Conservation (phyloP, 805 yeast genomes). For the Metschnikowia picachoensis region DNA sequence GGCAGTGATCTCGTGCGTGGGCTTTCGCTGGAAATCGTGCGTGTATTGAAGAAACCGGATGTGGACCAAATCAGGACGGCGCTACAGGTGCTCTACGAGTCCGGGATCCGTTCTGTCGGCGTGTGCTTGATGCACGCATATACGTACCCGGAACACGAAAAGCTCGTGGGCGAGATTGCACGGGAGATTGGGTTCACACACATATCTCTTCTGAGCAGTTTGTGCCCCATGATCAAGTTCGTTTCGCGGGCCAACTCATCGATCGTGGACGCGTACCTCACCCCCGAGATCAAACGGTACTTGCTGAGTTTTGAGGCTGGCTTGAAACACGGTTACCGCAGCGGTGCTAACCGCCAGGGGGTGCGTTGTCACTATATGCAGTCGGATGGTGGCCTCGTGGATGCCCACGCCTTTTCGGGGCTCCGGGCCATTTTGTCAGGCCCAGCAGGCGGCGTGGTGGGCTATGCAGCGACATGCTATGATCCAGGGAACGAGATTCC, state of each 20-base stretch:
- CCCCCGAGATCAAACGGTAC: constrained; percentile 37
- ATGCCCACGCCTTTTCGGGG: constrained; percentile 81
- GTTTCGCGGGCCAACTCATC: constrained; percentile 41
- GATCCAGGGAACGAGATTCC: constrained; percentile 46
- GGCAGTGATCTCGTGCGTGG: constrained; percentile 36
- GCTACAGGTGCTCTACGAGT: constrained; percentile 23
- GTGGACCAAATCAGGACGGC: constrained; percentile 20
- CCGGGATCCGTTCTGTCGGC: constrained; percentile 23
- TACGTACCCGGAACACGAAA: constrained; percentile 39
- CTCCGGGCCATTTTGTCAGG: constrained; percentile 86
- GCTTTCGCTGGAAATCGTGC: constrained; percentile 31
- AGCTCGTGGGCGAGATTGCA: constrained; percentile 32
- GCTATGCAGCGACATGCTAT: constrained; percentile 79
- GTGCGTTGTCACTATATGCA: constrained; percentile 83
- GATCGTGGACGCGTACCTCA: constrained; percentile 42
- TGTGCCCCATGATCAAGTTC: constrained; percentile 44
- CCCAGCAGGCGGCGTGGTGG: constrained; percentile 98
- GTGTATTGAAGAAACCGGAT: constrained; percentile 32
- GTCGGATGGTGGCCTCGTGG: constrained; percentile 92
- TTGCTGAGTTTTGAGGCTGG: constrained; percentile 37
- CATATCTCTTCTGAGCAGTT: constrained; percentile 36
- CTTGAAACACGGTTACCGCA: constrained; percentile 35
- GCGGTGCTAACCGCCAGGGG: constrained; percentile 31
- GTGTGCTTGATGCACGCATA: constrained; percentile 40
- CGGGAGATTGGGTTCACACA: constrained; percentile 32